Base-by-base conservation (phyloP, 805 yeast genomes). In the Candida sakaeoensis region DNA sequence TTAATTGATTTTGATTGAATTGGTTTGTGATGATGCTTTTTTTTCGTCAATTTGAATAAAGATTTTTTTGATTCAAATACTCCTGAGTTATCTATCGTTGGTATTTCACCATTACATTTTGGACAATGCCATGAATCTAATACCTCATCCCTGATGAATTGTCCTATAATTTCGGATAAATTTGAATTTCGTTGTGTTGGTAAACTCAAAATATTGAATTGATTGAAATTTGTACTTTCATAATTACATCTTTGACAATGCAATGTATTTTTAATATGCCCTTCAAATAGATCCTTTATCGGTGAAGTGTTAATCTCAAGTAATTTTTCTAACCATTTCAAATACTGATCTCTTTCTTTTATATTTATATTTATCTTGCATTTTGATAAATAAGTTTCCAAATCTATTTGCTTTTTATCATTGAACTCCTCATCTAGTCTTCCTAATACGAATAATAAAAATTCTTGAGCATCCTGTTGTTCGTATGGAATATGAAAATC, bases 91-190 rank as follows among this genome's bases (percentile, higher is more conserved):
- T 63, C 65, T 32, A 60, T 50, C 9, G 36, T 26, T 15, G 33
- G 39, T n/a, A 36, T 24, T 42, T 42, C 33, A 15, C 36, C 34
- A 43, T 40, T 33, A 62, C 95, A 85, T 40, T 78, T 75, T 6
- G 93, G 90, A 64, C 95, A 85, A 47, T 81, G 76, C 95, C 95
- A 85, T 1, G 93, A 86, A 60, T 85, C 84, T 37, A 85, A 59
- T 3, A 79, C 68, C 55, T 85, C 95, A 43, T 79, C 80, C 39
- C 71, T 66, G 0, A 85, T 76, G 52, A 77, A 83, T 53, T 79
- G 68, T 23, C 68, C 61, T 31, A 85, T 73, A 48, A 89, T 78
- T 41, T 83, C 87, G 33, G 82, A 77, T 40, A 85, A 57, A 37
- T 72, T 66, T 12, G 73, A 69, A 13, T 43, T 32, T 36, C 51